Evolutionary conservation across 371 early-diverging fungal species (phyloP), one percentile per base, ranked within the genome.

Genomic region (Apophysomyces trapeziformis): DNA sequence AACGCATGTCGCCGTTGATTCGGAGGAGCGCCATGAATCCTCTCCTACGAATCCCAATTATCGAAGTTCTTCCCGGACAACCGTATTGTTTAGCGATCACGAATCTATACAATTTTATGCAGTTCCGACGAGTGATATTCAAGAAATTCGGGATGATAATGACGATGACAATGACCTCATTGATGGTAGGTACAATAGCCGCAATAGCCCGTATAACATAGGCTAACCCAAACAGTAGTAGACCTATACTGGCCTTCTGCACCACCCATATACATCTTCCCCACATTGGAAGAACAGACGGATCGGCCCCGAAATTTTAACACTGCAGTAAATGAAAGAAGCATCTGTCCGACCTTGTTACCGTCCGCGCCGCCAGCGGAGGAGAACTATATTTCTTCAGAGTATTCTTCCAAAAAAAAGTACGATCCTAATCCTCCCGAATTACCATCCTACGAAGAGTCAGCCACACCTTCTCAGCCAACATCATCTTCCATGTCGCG

Each of bases 251-350:
- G 47, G 47, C 47, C 47, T 13, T 47, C 47, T 47, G 47, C 47
- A 47, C 47, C 47, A n/a, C 47, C 47, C 13, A 47, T 47, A 16
- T 47, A 47, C 21, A 47, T 47, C n/a, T 47, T 47, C n/a, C 47
- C 47, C 4, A 18, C 47, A 21, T 47, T 47, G 47, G 47, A 47
- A 47, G 47, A 47, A 1, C 14, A 1, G 47, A 11, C 47, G 4
- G 16, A 47, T 47, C 21, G n/a, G 11, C 16, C 47, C 0, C 47
- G 21, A 7, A 13, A n/a, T 7, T 47, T 2, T 47, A 47, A 21
- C 47, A 18, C 5, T n/a, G n/a, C 16, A 4, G 7, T 16, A n/a
- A 47, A 47, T 16, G 47, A 47, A 47, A 47, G 47, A 47, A 47
- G 47, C 16, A 18, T 47, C 18, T n/a, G 47, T n/a, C 47, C 47